Evolutionary conservation across 2,329 filamentous ascomycete species (phyloP).

Genomic region (Raffaelea arxii): DNA sequence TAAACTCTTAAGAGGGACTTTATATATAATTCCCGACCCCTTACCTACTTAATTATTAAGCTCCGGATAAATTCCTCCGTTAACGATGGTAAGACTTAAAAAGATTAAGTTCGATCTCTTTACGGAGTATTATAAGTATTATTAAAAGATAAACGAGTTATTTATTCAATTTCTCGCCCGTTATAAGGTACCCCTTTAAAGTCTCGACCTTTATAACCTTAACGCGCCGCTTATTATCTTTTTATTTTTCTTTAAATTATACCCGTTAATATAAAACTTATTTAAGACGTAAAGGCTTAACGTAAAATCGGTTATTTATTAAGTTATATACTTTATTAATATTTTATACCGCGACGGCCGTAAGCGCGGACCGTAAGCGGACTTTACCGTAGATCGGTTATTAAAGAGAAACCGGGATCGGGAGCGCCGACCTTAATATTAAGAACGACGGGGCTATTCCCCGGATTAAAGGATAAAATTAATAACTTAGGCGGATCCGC

Average conservation of each 20-base stretch:
- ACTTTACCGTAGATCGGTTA: background rate
- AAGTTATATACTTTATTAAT: background rate
- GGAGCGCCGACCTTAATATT: background rate
- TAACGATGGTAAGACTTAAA: background rate
- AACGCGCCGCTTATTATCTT: background rate
- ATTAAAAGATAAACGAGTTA: too few relatives aligned
- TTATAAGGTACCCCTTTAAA: too few relatives aligned
- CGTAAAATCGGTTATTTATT: background rate
- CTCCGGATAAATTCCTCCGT: background rate
- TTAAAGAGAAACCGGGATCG: too few relatives aligned
- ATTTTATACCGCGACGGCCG: too few relatives aligned
- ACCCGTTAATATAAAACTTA: background rate
- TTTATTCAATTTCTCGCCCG: too few relatives aligned
- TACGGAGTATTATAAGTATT: background rate
- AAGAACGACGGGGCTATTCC: background rate
- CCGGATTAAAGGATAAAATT: background rate
- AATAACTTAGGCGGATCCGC: background rate
- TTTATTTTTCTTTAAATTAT: background rate
- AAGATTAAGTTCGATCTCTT: background rate
- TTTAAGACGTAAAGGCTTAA: background rate
- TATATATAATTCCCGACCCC: background rate
- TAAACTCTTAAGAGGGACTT: background rate
- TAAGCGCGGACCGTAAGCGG: too few relatives aligned
- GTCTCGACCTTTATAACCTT: background rate
- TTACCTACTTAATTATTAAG: too few relatives aligned